A percentile compares a stretch with the other conserved stretches of the same genome.
phyloP scores from a whole-genome alignment of 441 rosid genomes.

The Pelargonium cotyledonis region DNA sequence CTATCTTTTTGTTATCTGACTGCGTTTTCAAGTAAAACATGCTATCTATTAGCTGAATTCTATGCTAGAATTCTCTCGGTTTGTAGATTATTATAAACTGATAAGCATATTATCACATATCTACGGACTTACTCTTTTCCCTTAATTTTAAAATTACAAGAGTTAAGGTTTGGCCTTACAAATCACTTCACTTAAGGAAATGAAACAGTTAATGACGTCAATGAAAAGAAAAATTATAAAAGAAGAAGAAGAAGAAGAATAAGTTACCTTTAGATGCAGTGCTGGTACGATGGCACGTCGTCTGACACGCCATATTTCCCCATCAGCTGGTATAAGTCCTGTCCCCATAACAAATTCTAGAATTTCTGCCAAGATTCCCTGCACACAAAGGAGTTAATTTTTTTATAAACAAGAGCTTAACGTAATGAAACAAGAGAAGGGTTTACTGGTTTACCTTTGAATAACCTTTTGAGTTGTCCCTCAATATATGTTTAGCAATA shows the following conservation, averaged over 20 bases:
- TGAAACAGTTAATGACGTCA: neutral
- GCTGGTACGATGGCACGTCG: slow-evolving; percentile 96
- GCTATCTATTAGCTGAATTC: too few relatives aligned
- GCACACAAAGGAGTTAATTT: slow-evolving; percentile 20
- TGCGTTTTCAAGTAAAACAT: neutral
- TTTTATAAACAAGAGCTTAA: slow-evolving; percentile 4
- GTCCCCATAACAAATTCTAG: slow-evolving; percentile 97
- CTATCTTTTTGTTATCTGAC: neutral
- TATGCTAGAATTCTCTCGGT: too few relatives aligned
- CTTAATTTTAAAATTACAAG: neutral
- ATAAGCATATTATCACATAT: neutral
- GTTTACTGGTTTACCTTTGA: slow-evolving; percentile 52
- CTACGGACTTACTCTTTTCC: neutral
- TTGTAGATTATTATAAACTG: neutral
- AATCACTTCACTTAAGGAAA: neutral
- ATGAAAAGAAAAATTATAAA: neutral
- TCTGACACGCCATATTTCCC: slow-evolving; percentile 89
- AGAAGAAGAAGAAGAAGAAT: neutral
- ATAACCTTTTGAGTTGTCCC: slow-evolving; percentile 78
- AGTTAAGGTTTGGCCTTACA: neutral
- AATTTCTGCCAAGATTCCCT: slow-evolving; percentile 96
- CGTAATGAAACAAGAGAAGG: slow-evolving; percentile 8
- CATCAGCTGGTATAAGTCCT: slow-evolving; percentile 98
- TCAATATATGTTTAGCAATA: slow-evolving; percentile 82
- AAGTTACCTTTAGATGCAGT: slow-evolving; percentile 74